phyloP scores from a whole-genome alignment of 1,284 basidiomycete species.

The Sphagnurus paluster region DNA sequence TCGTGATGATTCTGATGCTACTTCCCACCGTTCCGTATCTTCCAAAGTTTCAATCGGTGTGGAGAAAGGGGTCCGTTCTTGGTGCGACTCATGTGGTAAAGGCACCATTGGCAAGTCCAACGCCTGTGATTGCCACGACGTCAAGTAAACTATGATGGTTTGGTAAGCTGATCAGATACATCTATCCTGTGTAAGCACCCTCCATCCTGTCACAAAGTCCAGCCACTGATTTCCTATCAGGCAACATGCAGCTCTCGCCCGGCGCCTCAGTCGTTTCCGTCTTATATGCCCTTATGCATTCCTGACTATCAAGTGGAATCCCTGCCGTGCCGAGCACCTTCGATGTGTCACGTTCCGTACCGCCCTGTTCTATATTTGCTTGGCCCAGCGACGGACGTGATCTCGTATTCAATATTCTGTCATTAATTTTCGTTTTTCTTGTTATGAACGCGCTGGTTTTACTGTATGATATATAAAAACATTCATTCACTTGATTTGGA shows the following conservation, averaged over 20 bases:
- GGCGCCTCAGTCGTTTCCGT: constrained; percentile 27
- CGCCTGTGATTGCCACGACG: constrained; percentile 64
- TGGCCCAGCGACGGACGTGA: constrained; percentile 63
- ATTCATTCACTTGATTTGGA: constrained; percentile 4
- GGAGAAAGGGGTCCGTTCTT: constrained; percentile 55
- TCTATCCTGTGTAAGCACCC: constrained; percentile 20
- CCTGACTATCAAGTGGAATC: constrained; percentile 29
- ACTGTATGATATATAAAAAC: neutral
- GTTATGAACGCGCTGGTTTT: constrained; percentile 2
- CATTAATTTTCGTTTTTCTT: constrained; percentile 9
- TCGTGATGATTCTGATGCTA: constrained; percentile 57
- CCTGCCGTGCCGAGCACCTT: constrained; percentile 51
- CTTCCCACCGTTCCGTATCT: constrained; percentile 38
- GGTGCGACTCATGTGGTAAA: constrained; percentile 78
- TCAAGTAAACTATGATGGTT: constrained; percentile 50
- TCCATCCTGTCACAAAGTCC: neutral
- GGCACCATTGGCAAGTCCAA: constrained; percentile 58
- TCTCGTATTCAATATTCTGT: constrained; percentile 42
- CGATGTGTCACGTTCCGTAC: constrained; percentile 64
- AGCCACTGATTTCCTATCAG: constrained; percentile 11
- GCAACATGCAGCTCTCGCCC: constrained; percentile 14
- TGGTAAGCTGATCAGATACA: constrained; percentile 9
- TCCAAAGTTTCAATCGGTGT: constrained; percentile 58
- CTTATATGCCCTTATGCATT: constrained; percentile 29
- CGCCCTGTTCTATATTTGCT: constrained; percentile 44